A percentile compares a stretch with the other conserved stretches of the same genome.
These are phyloP conservation scores for Pugionium cornutum DNA, from an alignment of 345 rosid species.

Conservation along the genomic window DNA sequence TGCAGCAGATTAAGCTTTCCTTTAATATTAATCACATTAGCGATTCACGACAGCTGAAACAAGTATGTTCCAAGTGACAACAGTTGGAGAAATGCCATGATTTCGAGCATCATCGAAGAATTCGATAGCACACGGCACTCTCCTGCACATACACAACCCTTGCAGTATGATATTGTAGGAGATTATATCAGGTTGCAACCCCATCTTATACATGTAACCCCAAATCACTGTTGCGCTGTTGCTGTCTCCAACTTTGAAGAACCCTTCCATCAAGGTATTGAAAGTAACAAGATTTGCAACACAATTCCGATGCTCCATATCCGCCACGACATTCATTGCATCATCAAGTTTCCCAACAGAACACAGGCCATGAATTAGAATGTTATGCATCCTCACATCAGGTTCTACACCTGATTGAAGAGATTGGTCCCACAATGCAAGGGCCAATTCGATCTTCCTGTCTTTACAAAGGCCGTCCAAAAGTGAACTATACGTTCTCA, in stretches of 20 bases:
- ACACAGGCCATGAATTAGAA: slow-evolving; percentile 78
- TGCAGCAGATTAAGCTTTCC: slow-evolving; percentile 16
- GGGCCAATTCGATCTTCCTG: slow-evolving; percentile 64
- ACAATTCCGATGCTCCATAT: slow-evolving; percentile 55
- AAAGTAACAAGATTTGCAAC: slow-evolving; percentile 78
- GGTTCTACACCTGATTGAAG: slow-evolving; percentile 61
- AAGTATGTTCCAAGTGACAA: slow-evolving; percentile 78
- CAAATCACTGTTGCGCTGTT: slow-evolving; percentile 65
- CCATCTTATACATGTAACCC: slow-evolving; percentile 54
- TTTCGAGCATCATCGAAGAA: slow-evolving; percentile 69
- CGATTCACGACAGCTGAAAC: slow-evolving; percentile 61
- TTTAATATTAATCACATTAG: neutral
- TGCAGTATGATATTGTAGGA: slow-evolving; percentile 75
- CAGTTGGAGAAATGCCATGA: slow-evolving; percentile 60
- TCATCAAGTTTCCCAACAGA: slow-evolving; percentile 67
- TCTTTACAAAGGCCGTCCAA: slow-evolving; percentile 73
- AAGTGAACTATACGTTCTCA: slow-evolving; percentile 73
- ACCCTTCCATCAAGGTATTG: slow-evolving; percentile 87
- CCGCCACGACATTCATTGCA: slow-evolving; percentile 59
- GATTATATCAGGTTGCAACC: slow-evolving; percentile 69
- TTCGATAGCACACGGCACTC: slow-evolving; percentile 56
- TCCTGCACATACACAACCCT: slow-evolving; percentile 72
- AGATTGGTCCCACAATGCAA: slow-evolving; percentile 64
- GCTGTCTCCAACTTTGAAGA: slow-evolving; percentile 59
- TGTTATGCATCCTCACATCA: slow-evolving; percentile 72